phyloP scores from a whole-genome alignment of 1,284 basidiomycete species.

The Ganoderma sinense region DNA sequence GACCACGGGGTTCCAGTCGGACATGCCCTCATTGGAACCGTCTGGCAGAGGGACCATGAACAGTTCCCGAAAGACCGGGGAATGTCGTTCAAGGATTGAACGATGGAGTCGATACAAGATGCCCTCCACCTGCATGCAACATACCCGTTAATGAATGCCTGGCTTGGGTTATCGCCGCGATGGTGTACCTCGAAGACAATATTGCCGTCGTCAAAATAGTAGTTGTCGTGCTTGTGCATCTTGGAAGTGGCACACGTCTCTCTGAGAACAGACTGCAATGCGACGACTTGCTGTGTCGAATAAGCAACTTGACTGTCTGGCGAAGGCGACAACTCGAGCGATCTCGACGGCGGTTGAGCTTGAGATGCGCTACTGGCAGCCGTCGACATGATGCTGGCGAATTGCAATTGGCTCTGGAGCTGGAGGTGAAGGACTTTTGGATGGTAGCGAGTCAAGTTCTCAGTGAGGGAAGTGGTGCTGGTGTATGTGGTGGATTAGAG shows the following conservation, averaged over 20 bases:
- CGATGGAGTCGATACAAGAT: conserved; percentile 28
- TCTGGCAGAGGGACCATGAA: conserved; percentile 26
- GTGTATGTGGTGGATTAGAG: not conserved
- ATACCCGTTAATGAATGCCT: not conserved
- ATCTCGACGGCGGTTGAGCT: not conserved
- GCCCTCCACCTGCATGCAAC: conserved; percentile 21
- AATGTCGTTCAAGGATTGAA: conserved; percentile 28
- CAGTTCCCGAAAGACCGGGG: conserved; percentile 27
- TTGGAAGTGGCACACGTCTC: not conserved
- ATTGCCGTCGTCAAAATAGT: conserved; percentile 31
- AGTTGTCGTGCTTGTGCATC: conserved; percentile 14
- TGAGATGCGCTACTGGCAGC: not conserved
- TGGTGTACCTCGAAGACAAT: conserved; percentile 24
- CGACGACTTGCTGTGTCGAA: not conserved
- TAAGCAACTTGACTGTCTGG: not conserved
- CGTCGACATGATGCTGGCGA: not conserved
- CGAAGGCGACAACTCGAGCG: not conserved
- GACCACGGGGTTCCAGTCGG: conserved; percentile 27
- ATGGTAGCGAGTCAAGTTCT: not conserved
- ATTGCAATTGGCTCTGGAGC: not conserved
- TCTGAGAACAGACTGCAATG: not conserved
- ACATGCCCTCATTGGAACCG: conserved; percentile 23
- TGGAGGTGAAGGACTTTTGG: not conserved
- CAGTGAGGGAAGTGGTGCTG: not conserved
- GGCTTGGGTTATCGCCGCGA: not conserved